Base-by-base conservation (phyloP, 345 rosid species). In the Aquilaria sinensis region DNA sequence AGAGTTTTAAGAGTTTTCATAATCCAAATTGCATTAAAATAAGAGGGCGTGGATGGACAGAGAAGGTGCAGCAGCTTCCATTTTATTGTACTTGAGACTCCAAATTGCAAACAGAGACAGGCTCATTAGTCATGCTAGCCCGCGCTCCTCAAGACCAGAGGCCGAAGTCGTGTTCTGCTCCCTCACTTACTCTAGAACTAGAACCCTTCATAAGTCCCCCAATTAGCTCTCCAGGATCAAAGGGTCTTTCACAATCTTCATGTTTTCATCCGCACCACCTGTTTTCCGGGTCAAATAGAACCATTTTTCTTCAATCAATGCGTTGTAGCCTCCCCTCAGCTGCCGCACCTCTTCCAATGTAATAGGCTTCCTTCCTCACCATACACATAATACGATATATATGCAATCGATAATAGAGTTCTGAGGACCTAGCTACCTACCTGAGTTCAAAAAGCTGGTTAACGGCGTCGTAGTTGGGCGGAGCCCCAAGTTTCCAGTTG, bases 271-370 rank as follows among this genome's bases (percentile, higher is more conserved):
- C 71, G 12, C 72, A 79, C 70, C 0, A 79, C 78, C 61, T 73
- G 2, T 33, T 84, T 82, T 3, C 78, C 45, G 23, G 23, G 23
- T 23, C 23, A 23, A 23, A 23, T 23, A 23, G 23, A 23, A 23
- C 23, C 23, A 23, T 23, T 23, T 23, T 23, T 23, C 23, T 59
- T 83, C 64, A 0, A 81, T 77, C 63, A 83, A 79, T 34, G 62
- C 1, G 48, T 83, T 86, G 72, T 86, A 83, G 47, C 89, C 82
- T 51, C 89, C 93, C 29, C 93, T 87, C 3, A 80, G 62, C 73
- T 71, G 67, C 12, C 65, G 31, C 33, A 3, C 68, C 41, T 75
- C 87, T 62, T 75, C 82, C 67, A 80, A 29, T 16, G 58, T 80
- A 70, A 77, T 11, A 7, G 80, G 56, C 50, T 77, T 80, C 62